Percentiles rank a stretch among this genome's conserved stretches.
These are phyloP conservation scores for Nakazawaea populi DNA, from an alignment of 805 yeast species.

Conservation along the genomic window DNA sequence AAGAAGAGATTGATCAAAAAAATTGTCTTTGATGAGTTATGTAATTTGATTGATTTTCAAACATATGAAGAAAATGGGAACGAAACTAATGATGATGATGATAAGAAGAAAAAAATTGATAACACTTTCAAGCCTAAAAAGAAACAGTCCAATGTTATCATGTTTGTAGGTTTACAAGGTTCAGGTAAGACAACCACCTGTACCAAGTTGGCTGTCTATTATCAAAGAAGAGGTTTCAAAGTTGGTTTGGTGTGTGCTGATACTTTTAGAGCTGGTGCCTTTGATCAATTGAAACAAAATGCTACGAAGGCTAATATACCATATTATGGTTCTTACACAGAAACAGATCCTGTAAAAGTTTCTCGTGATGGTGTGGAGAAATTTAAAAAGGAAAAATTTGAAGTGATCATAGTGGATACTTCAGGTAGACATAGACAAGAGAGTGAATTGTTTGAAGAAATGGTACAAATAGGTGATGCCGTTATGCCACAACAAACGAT, in stretches of 20 bases:
- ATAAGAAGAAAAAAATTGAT: slow-evolving; percentile 26
- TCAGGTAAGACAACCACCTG: slow-evolving; percentile 98
- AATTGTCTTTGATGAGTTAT: slow-evolving; percentile 89
- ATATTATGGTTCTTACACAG: slow-evolving; percentile 90
- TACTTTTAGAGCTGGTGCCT: slow-evolving; percentile 99
- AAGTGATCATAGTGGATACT: slow-evolving; percentile 91
- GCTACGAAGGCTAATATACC: slow-evolving; percentile 95
- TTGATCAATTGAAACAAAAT: slow-evolving; percentile 95
- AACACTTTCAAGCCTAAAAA: slow-evolving; percentile 73
- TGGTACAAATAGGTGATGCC: slow-evolving; percentile 87
- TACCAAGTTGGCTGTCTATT: slow-evolving; percentile 92
- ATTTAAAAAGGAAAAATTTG: slow-evolving; percentile 87
- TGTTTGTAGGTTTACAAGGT: slow-evolving; percentile 99
- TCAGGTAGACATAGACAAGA: slow-evolving; percentile 98
- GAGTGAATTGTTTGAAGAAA: slow-evolving; percentile 82
- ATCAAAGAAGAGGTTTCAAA: slow-evolving; percentile 88
- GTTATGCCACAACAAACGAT: slow-evolving; percentile 93
- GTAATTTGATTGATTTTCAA: slow-evolving; percentile 73
- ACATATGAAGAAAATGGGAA: slow-evolving; percentile 29
- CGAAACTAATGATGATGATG: neutral
- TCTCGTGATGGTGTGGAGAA: slow-evolving; percentile 88
- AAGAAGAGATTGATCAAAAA: slow-evolving; percentile 81
- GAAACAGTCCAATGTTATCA: slow-evolving; percentile 71
- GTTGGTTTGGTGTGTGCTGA: slow-evolving; percentile 98
- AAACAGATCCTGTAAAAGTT: slow-evolving; percentile 91